These are phyloP conservation scores for Pisolithus tinctorius DNA, from an alignment of 768 basidiomycete species.

Conservation along the genomic window DNA sequence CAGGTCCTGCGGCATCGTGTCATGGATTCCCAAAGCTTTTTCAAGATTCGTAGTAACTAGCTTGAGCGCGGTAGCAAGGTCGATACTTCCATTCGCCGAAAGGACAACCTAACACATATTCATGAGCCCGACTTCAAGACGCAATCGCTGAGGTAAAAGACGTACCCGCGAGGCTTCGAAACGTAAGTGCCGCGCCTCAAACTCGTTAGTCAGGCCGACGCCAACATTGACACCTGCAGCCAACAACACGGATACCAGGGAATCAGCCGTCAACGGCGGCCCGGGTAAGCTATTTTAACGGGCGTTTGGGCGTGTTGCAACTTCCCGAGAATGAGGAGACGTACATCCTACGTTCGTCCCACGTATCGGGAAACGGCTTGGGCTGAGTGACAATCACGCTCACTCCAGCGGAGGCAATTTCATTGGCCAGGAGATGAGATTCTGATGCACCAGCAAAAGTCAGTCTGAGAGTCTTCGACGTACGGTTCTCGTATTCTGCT, in stretches of 20 bases:
- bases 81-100: constrained; percentile 33
- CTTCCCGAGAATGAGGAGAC: constrained; percentile 11
- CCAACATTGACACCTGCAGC: constrained; percentile 58
- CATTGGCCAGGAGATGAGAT: constrained; percentile 58
- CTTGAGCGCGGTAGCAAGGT: constrained; percentile 27
- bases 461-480: constrained; percentile 53
- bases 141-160: neutral
- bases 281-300: constrained; percentile 47
- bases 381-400: constrained; percentile 65
- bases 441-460: constrained; percentile 58
- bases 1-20: constrained; percentile 27
- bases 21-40: constrained; percentile 32
- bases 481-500: constrained; percentile 52
- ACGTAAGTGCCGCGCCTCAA: constrained; percentile 28
- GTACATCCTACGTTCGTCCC: constrained; percentile 63
- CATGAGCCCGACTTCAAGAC: neutral
- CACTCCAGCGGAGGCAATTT: constrained; percentile 59
- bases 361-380: constrained; percentile 55
- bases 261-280: constrained; percentile 56
- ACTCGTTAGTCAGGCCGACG: constrained; percentile 37
- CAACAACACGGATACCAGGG: constrained; percentile 47
- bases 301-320: too few species aligned
- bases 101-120: constrained; percentile 30
- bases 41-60: constrained; percentile 38
- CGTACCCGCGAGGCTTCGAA: constrained; percentile 26